These are phyloP conservation scores for Podospora sp. DNA, from an alignment of 495 filamentous ascomycete genomes.

Conservation along the genomic window DNA sequence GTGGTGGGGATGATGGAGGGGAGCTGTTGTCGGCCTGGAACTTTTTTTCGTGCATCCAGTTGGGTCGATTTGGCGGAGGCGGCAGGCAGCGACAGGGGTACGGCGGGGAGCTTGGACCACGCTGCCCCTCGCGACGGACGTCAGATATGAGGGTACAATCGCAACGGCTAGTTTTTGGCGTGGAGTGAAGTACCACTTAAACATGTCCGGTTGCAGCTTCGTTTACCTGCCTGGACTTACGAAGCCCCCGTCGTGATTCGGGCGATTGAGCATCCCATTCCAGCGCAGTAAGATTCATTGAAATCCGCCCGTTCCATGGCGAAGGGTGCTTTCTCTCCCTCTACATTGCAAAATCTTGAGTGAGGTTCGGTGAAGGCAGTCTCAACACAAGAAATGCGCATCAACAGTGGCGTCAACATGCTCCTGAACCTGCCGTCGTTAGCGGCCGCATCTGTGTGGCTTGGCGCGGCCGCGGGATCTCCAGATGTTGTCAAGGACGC, in stretches of 20 bases:
- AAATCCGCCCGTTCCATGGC: background rate
- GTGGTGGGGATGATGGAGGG: slow-evolving; percentile 25
- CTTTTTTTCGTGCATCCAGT: slow-evolving; percentile 42
- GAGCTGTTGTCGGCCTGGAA: slow-evolving; percentile 33
- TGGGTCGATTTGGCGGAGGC: slow-evolving; percentile 34
- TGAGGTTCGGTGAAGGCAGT: background rate
- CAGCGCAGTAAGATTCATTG: background rate
- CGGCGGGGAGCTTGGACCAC: slow-evolving; percentile 33
- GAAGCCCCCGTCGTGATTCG: background rate
- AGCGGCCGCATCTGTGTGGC: slow-evolving; percentile 2
- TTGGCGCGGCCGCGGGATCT: background rate
- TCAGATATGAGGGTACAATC: background rate
- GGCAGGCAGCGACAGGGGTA: slow-evolving; percentile 35
- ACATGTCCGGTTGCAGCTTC: background rate
- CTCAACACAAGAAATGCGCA: background rate
- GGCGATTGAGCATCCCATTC: background rate
- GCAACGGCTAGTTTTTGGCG: background rate
- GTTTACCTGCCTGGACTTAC: background rate
- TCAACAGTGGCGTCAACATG: background rate
- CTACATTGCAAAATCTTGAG: background rate
- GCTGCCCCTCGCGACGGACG: background rate
- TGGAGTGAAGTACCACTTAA: background rate
- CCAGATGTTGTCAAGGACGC: background rate
- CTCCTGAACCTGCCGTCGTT: background rate
- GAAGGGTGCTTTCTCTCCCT: background rate